Percentiles rank a stretch among this genome's conserved stretches.
Evolutionary conservation across 306 rosid genomes (phyloP).

Genomic region (Rubus idaeus): DNA sequence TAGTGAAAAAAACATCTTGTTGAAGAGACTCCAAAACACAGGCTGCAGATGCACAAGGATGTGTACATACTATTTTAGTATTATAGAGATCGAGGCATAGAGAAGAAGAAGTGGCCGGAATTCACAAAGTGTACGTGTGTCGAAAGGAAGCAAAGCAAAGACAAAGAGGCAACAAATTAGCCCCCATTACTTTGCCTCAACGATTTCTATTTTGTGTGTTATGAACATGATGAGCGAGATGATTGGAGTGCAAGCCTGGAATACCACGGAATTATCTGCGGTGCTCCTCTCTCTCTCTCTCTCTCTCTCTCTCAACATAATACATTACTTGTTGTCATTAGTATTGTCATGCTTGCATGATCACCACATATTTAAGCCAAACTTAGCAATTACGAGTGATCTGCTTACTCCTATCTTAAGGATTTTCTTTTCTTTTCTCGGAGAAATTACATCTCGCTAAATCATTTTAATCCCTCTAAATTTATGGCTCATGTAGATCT

Average conservation of each 20-base stretch:
- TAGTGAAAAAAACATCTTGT: slow-evolving; percentile 6
- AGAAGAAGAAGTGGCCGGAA: slow-evolving; percentile 5
- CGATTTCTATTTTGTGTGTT: slow-evolving; percentile 45
- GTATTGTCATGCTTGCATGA: slow-evolving; percentile 43
- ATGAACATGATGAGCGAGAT: slow-evolving; percentile 29
- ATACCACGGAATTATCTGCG: slow-evolving; percentile 77
- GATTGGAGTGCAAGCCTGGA: slow-evolving; percentile 93
- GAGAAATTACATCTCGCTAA: slow-evolving; percentile 10
- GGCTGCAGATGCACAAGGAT: slow-evolving; percentile 6
- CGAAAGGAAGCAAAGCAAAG: slow-evolving; percentile 25
- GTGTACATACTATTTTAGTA: slow-evolving; percentile 13
- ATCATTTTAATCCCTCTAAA: slow-evolving; percentile 8
- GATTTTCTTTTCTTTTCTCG: not conserved
- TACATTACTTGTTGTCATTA: not conserved
- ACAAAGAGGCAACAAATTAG: slow-evolving; percentile 26
- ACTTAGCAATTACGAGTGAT: not conserved
- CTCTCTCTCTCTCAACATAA: not conserved
- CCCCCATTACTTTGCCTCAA: slow-evolving; percentile 62
- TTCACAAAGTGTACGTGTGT: slow-evolving; percentile 21
- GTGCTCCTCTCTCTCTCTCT: slow-evolving; percentile 33
- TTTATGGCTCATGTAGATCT: slow-evolving; percentile 6
- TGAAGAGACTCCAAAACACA: slow-evolving; percentile 20
- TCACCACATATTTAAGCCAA: slow-evolving; percentile 23
- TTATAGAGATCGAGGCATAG: slow-evolving; percentile 21
- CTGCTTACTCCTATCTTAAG: not conserved